phyloP scores from a whole-genome alignment of 1,284 basidiomycete genomes.

The Dichomitus squalens region DNA sequence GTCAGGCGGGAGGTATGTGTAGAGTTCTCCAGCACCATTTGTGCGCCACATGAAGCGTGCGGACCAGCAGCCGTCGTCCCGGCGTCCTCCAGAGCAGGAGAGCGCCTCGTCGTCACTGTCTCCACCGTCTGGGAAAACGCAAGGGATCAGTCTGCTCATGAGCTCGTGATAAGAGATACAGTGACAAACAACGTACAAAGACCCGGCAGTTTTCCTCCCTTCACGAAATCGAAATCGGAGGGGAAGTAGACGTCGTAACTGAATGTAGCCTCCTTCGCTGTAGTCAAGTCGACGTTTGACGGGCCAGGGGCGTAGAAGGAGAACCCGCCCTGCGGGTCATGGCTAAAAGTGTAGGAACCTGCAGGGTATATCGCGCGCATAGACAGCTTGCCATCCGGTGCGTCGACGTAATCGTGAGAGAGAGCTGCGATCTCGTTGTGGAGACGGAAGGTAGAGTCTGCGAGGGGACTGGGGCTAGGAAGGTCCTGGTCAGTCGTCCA shows the following conservation, averaged over 20 bases:
- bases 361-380: slow-evolving; percentile 61
- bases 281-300: slow-evolving; percentile 46
- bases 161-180: background rate
- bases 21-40: slow-evolving; percentile 57
- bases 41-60: slow-evolving; percentile 60
- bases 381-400: slow-evolving; percentile 48
- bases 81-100: slow-evolving; percentile 55
- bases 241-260: slow-evolving; percentile 66
- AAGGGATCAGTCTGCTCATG: background rate
- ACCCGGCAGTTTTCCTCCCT: slow-evolving; percentile 37
- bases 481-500: slow-evolving; percentile 45
- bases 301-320: slow-evolving; percentile 59
- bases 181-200: slow-evolving; percentile 28
- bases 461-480: slow-evolving; percentile 38
- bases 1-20: slow-evolving; percentile 60
- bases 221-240: slow-evolving; percentile 44
- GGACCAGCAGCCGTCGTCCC: slow-evolving; percentile 50
- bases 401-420: slow-evolving; percentile 43
- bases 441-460: slow-evolving; percentile 48
- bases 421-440: slow-evolving; percentile 40
- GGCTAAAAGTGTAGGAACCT: slow-evolving; percentile 60
- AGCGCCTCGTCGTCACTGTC: slow-evolving; percentile 43
- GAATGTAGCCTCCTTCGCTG: slow-evolving; percentile 53
- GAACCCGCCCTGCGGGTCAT: slow-evolving; percentile 44
- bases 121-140: slow-evolving; percentile 46